Conservation (phyloP, 208 protist species). For the Acanthamoeba lenticulata region DNA sequence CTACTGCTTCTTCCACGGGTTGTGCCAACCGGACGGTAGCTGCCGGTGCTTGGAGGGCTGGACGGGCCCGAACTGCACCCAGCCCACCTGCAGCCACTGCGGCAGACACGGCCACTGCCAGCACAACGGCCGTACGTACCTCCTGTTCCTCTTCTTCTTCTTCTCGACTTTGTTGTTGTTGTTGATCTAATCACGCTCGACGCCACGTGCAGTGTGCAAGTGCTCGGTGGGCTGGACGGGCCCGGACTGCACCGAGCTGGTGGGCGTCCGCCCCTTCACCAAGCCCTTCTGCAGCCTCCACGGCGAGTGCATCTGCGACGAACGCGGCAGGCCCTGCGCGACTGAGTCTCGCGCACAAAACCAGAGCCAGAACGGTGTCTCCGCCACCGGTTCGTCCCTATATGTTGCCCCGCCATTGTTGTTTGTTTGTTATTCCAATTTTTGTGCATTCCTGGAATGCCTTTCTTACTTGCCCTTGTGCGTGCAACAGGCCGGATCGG, state of each 20-base stretch:
- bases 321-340: not conserved
- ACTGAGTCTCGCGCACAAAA: not conserved
- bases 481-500: not conserved
- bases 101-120: slow-evolving; percentile 34
- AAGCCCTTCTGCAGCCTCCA: slow-evolving; percentile 38
- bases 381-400: not conserved
- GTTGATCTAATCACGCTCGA: not conserved
- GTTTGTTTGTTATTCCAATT: too few species aligned
- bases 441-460: not conserved
- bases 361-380: not conserved
- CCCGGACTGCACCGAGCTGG: not conserved
- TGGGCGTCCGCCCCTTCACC: not conserved
- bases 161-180: not conserved
- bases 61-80: slow-evolving; percentile 32
- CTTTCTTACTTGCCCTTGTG: not conserved
- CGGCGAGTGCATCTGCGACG: slow-evolving; percentile 25
- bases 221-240: slow-evolving; percentile 25
- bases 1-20: slow-evolving; percentile 51
- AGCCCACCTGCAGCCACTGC: slow-evolving; percentile 44
- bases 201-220: not conserved
- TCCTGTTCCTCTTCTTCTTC: not conserved
- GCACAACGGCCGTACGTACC: not conserved
- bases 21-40: not conserved
- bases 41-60: slow-evolving; percentile 12
- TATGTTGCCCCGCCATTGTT: too few species aligned